Evolutionary conservation across 768 basidiomycete species (phyloP).

Genomic region (Pleurotus ostreatus): DNA sequence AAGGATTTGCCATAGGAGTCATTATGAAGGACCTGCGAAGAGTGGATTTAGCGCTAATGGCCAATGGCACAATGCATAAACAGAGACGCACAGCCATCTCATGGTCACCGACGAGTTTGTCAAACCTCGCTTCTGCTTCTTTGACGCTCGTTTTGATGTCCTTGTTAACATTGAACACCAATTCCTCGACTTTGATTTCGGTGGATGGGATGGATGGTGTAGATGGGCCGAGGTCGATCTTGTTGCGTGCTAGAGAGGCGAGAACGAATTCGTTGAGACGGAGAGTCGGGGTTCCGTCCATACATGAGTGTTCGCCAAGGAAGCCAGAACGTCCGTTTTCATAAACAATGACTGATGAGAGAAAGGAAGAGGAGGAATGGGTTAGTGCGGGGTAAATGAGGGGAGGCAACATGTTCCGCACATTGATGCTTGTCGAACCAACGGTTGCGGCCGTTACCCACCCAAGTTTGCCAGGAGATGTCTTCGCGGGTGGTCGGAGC

Average conservation of each 20-base stretch:
- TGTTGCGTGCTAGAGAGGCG: slow-evolving; percentile 66
- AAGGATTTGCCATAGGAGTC: slow-evolving; percentile 84
- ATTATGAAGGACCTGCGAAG: slow-evolving; percentile 61
- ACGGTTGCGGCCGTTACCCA: slow-evolving; percentile 84
- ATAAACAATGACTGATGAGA: slow-evolving; percentile 77
- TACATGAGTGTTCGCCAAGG: slow-evolving; percentile 81
- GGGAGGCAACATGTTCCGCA: slow-evolving; percentile 33
- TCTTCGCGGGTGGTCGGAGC: slow-evolving; percentile 80
- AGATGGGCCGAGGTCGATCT: slow-evolving; percentile 69
- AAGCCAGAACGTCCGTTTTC: slow-evolving; percentile 95
- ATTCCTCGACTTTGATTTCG: slow-evolving; percentile 26
- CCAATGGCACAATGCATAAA: no score
- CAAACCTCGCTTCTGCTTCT: slow-evolving; percentile 64
- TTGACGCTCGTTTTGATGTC: background rate
- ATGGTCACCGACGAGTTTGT: slow-evolving; percentile 71
- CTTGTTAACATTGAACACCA: slow-evolving; percentile 65
- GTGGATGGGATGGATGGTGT: slow-evolving; percentile 15
- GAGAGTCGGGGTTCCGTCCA: slow-evolving; percentile 94
- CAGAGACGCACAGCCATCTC: slow-evolving; percentile 47
- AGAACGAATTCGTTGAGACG: slow-evolving; percentile 94
- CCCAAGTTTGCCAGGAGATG: slow-evolving; percentile 80
- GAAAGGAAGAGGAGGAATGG: background rate
- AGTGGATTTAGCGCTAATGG: no score
- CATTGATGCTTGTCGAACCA: slow-evolving; percentile 98
- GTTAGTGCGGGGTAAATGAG: background rate